Percentiles rank a stretch among this genome's conserved stretches.
Conservation (phyloP, 805 yeast genomes). For the Saturnispora kantuleensis region DNA sequence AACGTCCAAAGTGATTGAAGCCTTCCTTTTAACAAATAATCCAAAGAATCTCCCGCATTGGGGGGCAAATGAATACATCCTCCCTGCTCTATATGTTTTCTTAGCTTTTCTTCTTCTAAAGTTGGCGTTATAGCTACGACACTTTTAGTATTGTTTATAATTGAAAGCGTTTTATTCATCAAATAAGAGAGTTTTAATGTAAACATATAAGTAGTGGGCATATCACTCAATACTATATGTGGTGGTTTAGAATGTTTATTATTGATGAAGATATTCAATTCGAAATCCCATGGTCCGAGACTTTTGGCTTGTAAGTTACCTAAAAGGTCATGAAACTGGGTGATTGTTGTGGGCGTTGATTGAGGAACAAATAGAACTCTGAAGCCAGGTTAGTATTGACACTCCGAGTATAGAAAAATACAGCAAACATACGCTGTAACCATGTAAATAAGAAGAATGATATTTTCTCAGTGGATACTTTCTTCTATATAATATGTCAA, state of each 20-base stretch:
- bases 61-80: slow-evolving; percentile 39
- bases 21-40: slow-evolving; percentile 42
- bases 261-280: slow-evolving; percentile 55
- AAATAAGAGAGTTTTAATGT: slow-evolving; percentile 43
- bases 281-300: slow-evolving; percentile 60
- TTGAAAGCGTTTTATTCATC: slow-evolving; percentile 33
- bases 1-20: slow-evolving; percentile 61
- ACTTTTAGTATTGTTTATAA: slow-evolving; percentile 36
- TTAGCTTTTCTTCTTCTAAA: slow-evolving; percentile 16
- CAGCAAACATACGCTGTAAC: slow-evolving; percentile 26
- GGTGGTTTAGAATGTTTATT: slow-evolving; percentile 43
- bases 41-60: slow-evolving; percentile 41
- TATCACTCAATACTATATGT: slow-evolving; percentile 27
- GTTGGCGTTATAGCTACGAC: slow-evolving; percentile 25
- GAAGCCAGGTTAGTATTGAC: slow-evolving; percentile 1
- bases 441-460: slow-evolving; percentile 12
- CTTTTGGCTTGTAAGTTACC: slow-evolving; percentile 55
- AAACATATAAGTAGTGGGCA: slow-evolving; percentile 36
- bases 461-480: not conserved
- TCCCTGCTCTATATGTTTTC: slow-evolving; percentile 28
- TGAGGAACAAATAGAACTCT: slow-evolving; percentile 34
- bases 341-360: slow-evolving; percentile 50
- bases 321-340: slow-evolving; percentile 61
- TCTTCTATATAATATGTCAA: not conserved
- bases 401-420: too few relatives aligned